These are phyloP conservation scores for Zizania palustris DNA, from an alignment of 202 grass and related monocot genomes.

Conservation along the genomic window DNA sequence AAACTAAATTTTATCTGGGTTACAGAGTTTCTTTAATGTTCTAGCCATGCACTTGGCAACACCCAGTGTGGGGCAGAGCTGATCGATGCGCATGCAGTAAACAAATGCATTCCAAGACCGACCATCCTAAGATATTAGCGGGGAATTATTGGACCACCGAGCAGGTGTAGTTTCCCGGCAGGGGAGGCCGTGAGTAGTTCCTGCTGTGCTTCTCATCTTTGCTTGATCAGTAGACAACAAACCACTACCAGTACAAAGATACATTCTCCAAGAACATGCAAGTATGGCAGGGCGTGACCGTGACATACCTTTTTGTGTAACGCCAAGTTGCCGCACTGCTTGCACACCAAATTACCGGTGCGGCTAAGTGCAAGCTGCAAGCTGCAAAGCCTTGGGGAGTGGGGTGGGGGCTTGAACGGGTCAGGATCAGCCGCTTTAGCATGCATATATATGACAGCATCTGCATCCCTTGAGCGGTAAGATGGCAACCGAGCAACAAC, in stretches of 20 bases:
- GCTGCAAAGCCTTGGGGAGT: neutral
- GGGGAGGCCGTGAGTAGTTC: slow-evolving; percentile 50
- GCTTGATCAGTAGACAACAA: slow-evolving; percentile 1
- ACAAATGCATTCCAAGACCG: slow-evolving; percentile 35
- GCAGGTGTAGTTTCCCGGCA: slow-evolving; percentile 54
- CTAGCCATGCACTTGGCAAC: slow-evolving; percentile 39
- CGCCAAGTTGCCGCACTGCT: slow-evolving; percentile 3
- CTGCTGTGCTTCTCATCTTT: slow-evolving; percentile 9
- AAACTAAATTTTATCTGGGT: no score
- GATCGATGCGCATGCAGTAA: slow-evolving; percentile 29
- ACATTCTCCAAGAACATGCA: slow-evolving; percentile 21
- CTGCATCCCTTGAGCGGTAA: neutral
- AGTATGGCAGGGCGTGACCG: slow-evolving; percentile 4
- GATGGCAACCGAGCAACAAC: slow-evolving; percentile 12
- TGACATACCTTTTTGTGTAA: neutral
- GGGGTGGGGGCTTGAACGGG: neutral
- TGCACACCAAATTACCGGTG: slow-evolving; percentile 16
- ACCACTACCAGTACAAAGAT: neutral
- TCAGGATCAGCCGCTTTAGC: slow-evolving; percentile 25
- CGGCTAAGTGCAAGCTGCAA: neutral
- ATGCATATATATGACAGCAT: neutral
- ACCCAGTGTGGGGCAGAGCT: slow-evolving; percentile 9
- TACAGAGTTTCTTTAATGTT: no score
- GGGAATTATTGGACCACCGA: slow-evolving; percentile 14
- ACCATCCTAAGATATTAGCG: slow-evolving; percentile 28